Base-by-base conservation (phyloP, 2,329 filamentous ascomycete genomes). In the Claviceps sorghi region DNA sequence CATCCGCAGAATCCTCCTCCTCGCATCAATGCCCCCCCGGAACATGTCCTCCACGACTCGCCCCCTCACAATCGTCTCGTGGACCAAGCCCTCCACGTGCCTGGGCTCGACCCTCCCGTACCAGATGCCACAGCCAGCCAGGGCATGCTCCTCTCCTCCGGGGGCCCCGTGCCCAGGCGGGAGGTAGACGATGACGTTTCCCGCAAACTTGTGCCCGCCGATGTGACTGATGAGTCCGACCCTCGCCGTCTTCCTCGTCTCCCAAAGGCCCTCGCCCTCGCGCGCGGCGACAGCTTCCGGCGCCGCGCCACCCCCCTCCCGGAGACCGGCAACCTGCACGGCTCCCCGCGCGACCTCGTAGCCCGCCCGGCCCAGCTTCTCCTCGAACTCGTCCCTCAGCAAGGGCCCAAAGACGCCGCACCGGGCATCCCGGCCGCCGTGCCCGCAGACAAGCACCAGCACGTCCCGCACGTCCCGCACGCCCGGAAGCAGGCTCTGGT, bases 391-490 rank as follows among this genome's bases (percentile, higher is more conserved):
- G 0, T 68, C 67, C 58, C 79, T 72, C 15, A 97, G 71, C 1
- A 88, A 68, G 0, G 89, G 88, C 0, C 88, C 90, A 57, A 91
- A 74, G 22, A 87, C 69, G 0, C 93, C 91, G 62, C 93, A 98
- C 50, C 93, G 77, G 60, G 75, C 72, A 63, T 98, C 93, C 11
- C 93, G 76, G 2, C 82, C 82, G 15, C 84, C 85, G 60, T 98
- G 93, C 0, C 89, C 88, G 63, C 93, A 98, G 44, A 96, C 84
- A 21, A 97, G 70, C 32, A 98, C 79, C n/a, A 87, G 60, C 4
- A 89, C 73, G 56, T 89, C 83, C 17, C 77, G 62, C 9, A 86
- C 77, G 53, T 81, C 77, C 11, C 76, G 69, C 5, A 87, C 82
- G 1, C 75, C 74, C 1, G 69, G 67, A 2, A 88, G 70, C 38